These are phyloP conservation scores for Acanthamoeba quina DNA, from an alignment of 208 protist species.

Conservation along the genomic window DNA sequence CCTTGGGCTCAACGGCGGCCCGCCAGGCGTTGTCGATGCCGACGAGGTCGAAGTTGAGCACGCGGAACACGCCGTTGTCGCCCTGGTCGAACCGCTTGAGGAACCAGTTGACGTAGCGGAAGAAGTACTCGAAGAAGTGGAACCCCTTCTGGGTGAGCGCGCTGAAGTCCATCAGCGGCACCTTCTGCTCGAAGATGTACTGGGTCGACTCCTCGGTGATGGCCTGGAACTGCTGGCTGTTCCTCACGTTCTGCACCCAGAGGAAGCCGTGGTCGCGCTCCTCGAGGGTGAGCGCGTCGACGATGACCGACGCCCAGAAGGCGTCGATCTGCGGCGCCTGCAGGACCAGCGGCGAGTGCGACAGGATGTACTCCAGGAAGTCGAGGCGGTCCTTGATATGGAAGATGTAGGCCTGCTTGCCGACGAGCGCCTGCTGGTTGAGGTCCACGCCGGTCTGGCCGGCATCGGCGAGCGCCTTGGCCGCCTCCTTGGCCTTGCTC, in stretches of 20 bases:
- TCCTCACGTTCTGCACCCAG: conserved; percentile 61
- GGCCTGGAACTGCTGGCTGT: conserved; percentile 25
- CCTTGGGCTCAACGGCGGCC: conserved; percentile 72
- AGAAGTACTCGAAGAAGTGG: conserved; percentile 77
- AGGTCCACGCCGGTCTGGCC: conserved; percentile 21
- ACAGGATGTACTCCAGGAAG: conserved; percentile 63
- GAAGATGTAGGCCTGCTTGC: conserved; percentile 45
- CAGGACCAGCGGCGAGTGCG: conserved; percentile 62
- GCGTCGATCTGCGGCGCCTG: conserved; percentile 1
- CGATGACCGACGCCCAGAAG: conserved; percentile 53
- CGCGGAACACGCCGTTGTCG: conserved; percentile 16
- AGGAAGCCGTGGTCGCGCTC: conserved; percentile 58
- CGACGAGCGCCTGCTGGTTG: conserved; percentile 55
- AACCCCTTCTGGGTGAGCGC: background rate
- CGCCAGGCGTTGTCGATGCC: conserved; percentile 81
- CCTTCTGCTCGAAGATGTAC: conserved; percentile 76
- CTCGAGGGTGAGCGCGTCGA: conserved; percentile 26
- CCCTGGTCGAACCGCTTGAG: conserved; percentile 68
- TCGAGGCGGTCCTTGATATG: conserved; percentile 66
- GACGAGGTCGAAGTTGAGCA: conserved; percentile 46
- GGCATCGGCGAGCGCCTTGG: conserved; percentile 7
- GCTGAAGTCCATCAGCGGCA: conserved; percentile 70
- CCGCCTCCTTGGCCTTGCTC: conserved; percentile 47
- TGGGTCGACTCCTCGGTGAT: conserved; percentile 55
- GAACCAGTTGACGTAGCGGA: conserved; percentile 62